Percentiles rank a stretch among this genome's conserved stretches.
phyloP scores from a whole-genome alignment of 2,329 filamentous ascomycete species.

The Fusarium tricinctum region DNA sequence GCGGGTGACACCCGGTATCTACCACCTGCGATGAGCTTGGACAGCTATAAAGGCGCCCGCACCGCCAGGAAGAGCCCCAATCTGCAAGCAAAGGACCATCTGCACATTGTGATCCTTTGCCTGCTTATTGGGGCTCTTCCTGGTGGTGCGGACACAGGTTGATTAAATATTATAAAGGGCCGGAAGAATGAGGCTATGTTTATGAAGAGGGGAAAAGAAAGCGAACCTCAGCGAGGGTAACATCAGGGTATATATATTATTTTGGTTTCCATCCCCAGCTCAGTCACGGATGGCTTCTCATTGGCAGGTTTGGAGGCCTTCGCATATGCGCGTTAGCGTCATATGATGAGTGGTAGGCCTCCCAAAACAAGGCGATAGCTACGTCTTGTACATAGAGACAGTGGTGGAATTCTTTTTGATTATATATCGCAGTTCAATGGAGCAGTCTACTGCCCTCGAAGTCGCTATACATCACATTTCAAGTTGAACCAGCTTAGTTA shows the following conservation, averaged over 20 bases:
- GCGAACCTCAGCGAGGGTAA: fast-evolving
- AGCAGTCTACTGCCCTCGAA: no score
- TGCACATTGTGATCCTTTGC: neutral
- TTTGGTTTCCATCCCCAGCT: neutral
- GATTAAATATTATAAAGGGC: neutral
- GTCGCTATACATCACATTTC: no score
- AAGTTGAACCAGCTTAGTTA: no score
- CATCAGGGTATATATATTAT: conserved; percentile 10
- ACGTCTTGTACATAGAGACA: no score
- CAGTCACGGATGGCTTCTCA: neutral
- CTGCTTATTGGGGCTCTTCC: neutral
- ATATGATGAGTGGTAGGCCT: conserved; percentile 22
- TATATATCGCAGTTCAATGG: no score
- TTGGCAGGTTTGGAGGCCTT: conserved; percentile 32
- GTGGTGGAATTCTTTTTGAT: no score
- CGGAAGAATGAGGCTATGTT: neutral
- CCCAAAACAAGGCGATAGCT: neutral
- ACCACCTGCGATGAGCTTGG: neutral
- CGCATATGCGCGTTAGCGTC: conserved; percentile 20
- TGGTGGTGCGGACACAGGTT: neutral
- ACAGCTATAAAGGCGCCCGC: neutral
- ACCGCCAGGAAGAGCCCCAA: conserved; percentile 1
- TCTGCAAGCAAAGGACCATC: neutral
- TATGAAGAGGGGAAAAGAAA: neutral
- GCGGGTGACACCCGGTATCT: neutral